Evolutionary conservation across 768 basidiomycete genomes (phyloP), one percentile per base, ranked within the genome.

Genomic region (Infundibulicybe gibba): DNA sequence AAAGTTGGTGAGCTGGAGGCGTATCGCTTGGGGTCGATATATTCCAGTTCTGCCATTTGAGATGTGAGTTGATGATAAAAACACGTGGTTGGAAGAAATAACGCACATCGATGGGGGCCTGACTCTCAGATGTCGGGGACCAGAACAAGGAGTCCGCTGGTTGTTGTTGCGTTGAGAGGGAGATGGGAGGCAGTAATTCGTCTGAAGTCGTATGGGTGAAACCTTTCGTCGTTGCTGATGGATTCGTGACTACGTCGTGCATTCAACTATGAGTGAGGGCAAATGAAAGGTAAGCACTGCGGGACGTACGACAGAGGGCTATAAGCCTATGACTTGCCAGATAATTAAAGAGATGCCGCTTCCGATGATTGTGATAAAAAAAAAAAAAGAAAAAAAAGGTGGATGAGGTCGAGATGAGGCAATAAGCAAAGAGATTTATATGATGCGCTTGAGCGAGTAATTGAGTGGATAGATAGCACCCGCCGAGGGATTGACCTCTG

Each of bases 171-270:
- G 59, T 54, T 49, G 61, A 63, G 56, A 62, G 58, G 47, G 62
- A 59, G 58, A 65, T 66, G 47, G 67, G 60, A 33, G 68, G 61
- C 44, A 63, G 55, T 46, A 68, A 56, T 53, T 68, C 60, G 62
- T 67, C 65, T 48, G 58, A 48, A 47, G 55, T 41, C 51, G 52
- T 55, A 50, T 58, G 57, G 57, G 60, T 64, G 63, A 67, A 69
- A 55, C 55, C 64, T 55, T 68, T 69, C 70, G 77, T 70, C 70
- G 77, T 67, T 56, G 64, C 52, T 45, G 63, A 56, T 58, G 64
- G 58, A 52, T 65, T 74, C 74, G 80, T 75, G 68, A 83, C 79
- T 74, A 77, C 74, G 70, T 79, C 75, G 77, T 79, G 79, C 83
- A 86, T 86, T 77, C 77, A 79, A 80, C 77, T 67, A 63, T 58